Conservation (phyloP, 2,329 filamentous ascomycete genomes). For the Arthrobotrys pseudoclavata region DNA sequence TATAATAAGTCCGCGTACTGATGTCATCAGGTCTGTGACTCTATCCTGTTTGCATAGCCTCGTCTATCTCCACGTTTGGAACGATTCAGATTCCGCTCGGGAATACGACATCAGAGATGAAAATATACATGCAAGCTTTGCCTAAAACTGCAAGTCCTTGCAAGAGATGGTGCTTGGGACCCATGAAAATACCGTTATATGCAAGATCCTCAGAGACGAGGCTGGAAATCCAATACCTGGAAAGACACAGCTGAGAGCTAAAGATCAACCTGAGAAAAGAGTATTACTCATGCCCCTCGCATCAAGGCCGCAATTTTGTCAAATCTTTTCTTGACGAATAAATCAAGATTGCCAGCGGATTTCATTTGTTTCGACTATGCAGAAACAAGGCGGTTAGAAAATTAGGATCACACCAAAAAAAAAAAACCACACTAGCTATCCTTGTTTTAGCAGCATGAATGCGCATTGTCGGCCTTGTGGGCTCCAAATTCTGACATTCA, state of each 20-base stretch:
- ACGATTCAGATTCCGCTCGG: conserved; percentile 16
- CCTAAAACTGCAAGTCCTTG: conserved; percentile 41
- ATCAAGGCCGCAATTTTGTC: not conserved
- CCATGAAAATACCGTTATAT: not conserved
- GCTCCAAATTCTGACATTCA: conserved; percentile 22
- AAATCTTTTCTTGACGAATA: not conserved
- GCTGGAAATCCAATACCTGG: conserved; percentile 5
- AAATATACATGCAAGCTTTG: conserved; percentile 21
- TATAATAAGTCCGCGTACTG: not conserved
- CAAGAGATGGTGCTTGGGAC: conserved; percentile 17
- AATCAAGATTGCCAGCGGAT: not conserved
- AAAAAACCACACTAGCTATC: conserved; percentile 6
- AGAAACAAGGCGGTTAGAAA: conserved; percentile 2
- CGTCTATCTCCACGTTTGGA: not conserved
- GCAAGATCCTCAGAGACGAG: conserved; percentile 7
- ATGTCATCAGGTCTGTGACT: conserved; percentile 15
- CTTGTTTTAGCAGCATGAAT: conserved; percentile 22
- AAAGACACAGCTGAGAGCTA: conserved; percentile 1
- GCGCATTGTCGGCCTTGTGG: conserved; percentile 32
- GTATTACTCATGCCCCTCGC: not conserved
- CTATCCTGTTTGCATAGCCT: conserved; percentile 20
- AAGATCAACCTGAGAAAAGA: conserved; percentile 7
- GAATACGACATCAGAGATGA: conserved; percentile 18
- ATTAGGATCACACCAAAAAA: conserved; percentile 21
- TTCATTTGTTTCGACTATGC: conserved; percentile 14